Evolutionary conservation across 1,139 yeast species (phyloP), one percentile per base, ranked within the genome.

Genomic region (Suzukiozyma palmioleophila): DNA sequence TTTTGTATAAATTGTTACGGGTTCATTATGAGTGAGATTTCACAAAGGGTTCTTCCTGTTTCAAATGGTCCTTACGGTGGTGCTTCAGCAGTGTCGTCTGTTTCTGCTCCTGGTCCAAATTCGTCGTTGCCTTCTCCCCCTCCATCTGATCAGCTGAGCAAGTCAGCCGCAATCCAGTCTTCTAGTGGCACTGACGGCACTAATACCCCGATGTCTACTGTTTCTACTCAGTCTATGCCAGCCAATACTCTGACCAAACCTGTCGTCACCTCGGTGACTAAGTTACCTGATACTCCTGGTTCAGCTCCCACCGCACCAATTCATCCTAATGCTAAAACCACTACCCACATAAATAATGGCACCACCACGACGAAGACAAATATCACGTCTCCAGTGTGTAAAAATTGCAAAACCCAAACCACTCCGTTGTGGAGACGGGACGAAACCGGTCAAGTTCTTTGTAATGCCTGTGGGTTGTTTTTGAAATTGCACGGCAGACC

Each of bases 381-480:
- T 50, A 72, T 78, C 43, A 61, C 81, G 6, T 68, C 79, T 32
- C 90, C 96, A 1, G 75, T 84, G 16, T 90, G 97, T 60, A 87
- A 84, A 50, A 90, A 90, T 60, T 90, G 97, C 64, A 77, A 83
- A 52, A 90, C 97, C 5, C 85, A 87, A 44, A 89, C 92, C 1
- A 90, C 97, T 1, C 97, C 97, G 1, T 68, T 90, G 22, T 90
- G 97, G 97, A 75, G 97, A 60, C 73, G 97, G 50, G 96, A 89
- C 60, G 96, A 89, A 56, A 78, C 85, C 13, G 97, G 97, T 12
- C 94, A 87, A 50, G 95, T 88, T 12, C 73, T 90, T 38, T 90
- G 97, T 60, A 90, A 90, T 64, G 97, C 97, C 3, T 90, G 97
- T 66, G 97, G 97, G 0, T 70, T 90, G 39, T 90, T 90, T 55